Conservation (phyloP, 306 rosid species). For the Fagus crenata region DNA sequence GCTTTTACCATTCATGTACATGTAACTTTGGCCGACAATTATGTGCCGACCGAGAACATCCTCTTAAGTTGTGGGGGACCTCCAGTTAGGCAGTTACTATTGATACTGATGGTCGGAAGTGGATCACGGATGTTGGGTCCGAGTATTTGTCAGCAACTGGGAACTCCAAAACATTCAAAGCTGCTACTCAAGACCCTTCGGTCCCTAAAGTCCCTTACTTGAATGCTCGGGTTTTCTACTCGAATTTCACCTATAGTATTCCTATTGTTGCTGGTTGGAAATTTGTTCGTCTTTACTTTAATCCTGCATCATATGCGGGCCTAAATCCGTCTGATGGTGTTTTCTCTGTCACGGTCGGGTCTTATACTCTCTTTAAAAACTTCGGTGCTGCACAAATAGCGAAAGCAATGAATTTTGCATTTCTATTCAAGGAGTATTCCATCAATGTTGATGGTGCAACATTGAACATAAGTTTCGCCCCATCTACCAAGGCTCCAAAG, state of each 20-base stretch:
- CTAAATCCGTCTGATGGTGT: constrained; percentile 56
- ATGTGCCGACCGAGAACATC: constrained; percentile 59
- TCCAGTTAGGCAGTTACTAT: constrained; percentile 28
- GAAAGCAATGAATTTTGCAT: constrained; percentile 58
- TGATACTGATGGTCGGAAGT: constrained; percentile 56
- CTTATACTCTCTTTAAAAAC: constrained; percentile 64
- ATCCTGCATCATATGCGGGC: constrained; percentile 60
- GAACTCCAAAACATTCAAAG: constrained; percentile 38
- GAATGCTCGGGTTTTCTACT: constrained; percentile 64
- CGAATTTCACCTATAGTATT: constrained; percentile 59
- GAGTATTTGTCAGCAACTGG: constrained; percentile 37
- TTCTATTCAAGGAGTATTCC: constrained; percentile 56
- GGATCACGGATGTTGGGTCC: constrained; percentile 75
- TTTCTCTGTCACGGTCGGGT: constrained; percentile 52
- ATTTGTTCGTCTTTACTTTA: constrained; percentile 73
- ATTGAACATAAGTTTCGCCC: constrained; percentile 65
- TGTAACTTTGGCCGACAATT: constrained; percentile 40
- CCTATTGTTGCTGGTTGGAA: constrained; percentile 77
- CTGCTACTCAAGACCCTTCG: constrained; percentile 69
- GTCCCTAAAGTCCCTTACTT: constrained; percentile 66
- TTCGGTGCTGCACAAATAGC: constrained; percentile 70
- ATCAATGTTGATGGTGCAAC: constrained; percentile 60
- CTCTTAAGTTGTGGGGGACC: constrained; percentile 83
- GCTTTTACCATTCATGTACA: constrained; percentile 34
- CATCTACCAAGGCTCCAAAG: constrained; percentile 56